Percentiles rank a stretch among this genome's conserved stretches.
These are phyloP conservation scores for Paxillus ammoniavirescens DNA, from an alignment of 768 basidiomycete species.

Conservation along the genomic window DNA sequence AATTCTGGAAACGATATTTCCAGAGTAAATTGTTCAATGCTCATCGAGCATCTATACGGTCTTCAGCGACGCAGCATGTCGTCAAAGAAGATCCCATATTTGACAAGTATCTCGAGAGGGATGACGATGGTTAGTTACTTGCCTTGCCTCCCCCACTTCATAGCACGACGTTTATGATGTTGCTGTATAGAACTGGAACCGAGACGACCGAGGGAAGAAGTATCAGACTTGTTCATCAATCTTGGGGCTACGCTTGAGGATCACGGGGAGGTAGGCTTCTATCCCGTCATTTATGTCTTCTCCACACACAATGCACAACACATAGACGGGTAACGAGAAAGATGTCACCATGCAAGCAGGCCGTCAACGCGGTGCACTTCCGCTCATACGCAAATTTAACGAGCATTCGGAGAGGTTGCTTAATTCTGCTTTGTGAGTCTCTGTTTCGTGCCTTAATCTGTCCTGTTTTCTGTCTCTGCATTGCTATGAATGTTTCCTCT, in stretches of 20 bases:
- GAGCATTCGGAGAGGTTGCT: constrained; percentile 92
- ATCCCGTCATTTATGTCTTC: not conserved
- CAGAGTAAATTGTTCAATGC: constrained; percentile 94
- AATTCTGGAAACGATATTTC: constrained; percentile 98
- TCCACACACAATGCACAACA: not conserved
- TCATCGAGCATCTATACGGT: constrained; percentile 90
- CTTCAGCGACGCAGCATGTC: constrained; percentile 77
- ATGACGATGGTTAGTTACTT: constrained; percentile 77
- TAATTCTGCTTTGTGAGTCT: constrained; percentile 66
- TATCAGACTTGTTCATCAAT: constrained; percentile 77
- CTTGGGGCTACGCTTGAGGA: constrained; percentile 89
- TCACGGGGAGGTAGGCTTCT: constrained; percentile 69
- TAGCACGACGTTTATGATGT: not conserved
- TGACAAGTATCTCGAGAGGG: constrained; percentile 93
- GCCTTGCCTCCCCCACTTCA: not conserved
- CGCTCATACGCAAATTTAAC: constrained; percentile 95
- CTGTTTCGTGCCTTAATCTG: constrained; percentile 3
- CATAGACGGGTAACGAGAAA: constrained; percentile 81
- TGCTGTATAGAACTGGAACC: constrained; percentile 68
- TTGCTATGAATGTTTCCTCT: too few species aligned
- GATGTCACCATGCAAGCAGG: constrained; percentile 98
- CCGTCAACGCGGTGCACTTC: constrained; percentile 80
- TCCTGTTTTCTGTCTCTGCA: not conserved
- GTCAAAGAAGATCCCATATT: constrained; percentile 92
- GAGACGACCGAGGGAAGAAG: constrained; percentile 58